Percentiles rank a stretch among this genome's conserved stretches.
Conservation (phyloP, 768 basidiomycete genomes). For the Boletus edulis region DNA sequence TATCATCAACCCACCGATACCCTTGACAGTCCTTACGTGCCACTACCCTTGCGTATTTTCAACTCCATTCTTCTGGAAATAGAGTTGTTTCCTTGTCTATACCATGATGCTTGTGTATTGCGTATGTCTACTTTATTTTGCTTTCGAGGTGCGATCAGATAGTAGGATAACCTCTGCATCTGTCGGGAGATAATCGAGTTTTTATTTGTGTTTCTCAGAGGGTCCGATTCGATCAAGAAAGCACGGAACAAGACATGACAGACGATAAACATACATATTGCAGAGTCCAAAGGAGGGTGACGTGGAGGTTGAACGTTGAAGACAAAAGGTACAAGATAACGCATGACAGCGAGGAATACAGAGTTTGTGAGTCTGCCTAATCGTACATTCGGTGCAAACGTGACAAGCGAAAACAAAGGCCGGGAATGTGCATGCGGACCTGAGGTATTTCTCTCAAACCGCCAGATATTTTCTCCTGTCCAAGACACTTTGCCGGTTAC, state of each 20-base stretch:
- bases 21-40: constrained; percentile 30
- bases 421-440: neutral
- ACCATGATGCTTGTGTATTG: constrained; percentile 29
- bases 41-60: constrained; percentile 12
- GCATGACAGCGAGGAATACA: neutral
- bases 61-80: constrained; percentile 7
- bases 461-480: constrained; percentile 33
- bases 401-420: constrained; percentile 7
- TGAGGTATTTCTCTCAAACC: constrained; percentile 3
- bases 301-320: neutral
- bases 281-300: neutral
- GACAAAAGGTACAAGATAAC: constrained; percentile 12
- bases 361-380: constrained; percentile 7
- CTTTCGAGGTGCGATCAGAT: constrained; percentile 18
- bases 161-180: constrained; percentile 8
- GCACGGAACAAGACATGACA: neutral
- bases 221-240: too few species aligned
- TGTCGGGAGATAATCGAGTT: constrained; percentile 22
- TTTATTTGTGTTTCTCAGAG: constrained; percentile 11
- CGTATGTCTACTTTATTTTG: constrained; percentile 30
- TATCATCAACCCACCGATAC: constrained; percentile 27
- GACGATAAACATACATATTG: neutral
- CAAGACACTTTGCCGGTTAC: too few species aligned
- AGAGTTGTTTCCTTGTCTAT: constrained; percentile 27
- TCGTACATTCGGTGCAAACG: constrained; percentile 23